Evolutionary conservation across 495 filamentous ascomycete species (phyloP), one percentile per base, ranked within the genome.

Genomic region (Umbilicaria muhlenbergii): DNA sequence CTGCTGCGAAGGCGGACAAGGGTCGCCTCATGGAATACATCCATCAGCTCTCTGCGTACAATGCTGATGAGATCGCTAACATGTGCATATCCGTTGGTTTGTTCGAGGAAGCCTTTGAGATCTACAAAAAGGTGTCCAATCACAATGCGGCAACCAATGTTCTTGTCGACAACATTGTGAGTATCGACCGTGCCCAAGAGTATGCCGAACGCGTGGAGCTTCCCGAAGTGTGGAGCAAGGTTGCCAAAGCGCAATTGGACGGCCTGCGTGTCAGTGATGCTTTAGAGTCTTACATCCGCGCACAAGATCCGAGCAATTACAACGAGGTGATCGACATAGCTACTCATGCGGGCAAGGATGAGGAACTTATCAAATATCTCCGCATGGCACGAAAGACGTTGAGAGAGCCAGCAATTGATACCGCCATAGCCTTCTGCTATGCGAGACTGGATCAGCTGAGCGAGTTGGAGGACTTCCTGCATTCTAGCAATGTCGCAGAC

Each of bases 141-240:
- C 83, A 93, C 62, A 66, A 75, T 42, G 80, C 81, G 17, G 92
- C 92, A 24, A 78, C 83, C 50, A 84, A 86, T 54, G 92, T 96
- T 16, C 79, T 99, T 13, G 84, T 99, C 36, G 91, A 99, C 57
- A 81, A 99, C 56, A 74, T 99, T 54, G 91, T 95, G 49, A 96
- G 92, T 70, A 96, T 99, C 57, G 92, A 99, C 58, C 81, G 92
- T 50, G 89, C 92, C 2, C 91, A 93, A 54, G 86, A 91, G 42
- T 99, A 89, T 56, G 92, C 91, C 17, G 92, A 99, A 57, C 86
- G 86, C 48, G 84, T 95, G 42, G 92, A 99, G 56, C 69, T 87
- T 36, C 82, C 92, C 6, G 86, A 94, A 53, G 92, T 99, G n/a
- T 99, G 92, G 92, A 96, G 91, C 69, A 84, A 79, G 68, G 86